Evolutionary conservation across 1,284 basidiomycete genomes (phyloP).

Genomic region (Naganishia sp.): DNA sequence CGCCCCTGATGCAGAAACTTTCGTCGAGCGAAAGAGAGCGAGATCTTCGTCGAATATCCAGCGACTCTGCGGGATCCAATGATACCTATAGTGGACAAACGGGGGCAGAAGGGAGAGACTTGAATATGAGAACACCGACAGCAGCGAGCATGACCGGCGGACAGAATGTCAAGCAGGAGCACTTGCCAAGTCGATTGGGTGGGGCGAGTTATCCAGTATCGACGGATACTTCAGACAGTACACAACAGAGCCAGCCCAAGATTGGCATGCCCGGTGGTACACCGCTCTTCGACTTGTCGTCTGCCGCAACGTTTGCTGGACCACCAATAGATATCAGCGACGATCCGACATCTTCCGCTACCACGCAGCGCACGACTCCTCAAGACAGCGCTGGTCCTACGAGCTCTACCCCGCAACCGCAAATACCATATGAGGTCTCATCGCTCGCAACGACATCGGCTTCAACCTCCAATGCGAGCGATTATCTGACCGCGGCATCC

Average conservation of each 20-base stretch:
- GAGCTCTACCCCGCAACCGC: not conserved
- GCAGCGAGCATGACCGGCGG: not conserved
- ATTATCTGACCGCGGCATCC: conserved; percentile 8
- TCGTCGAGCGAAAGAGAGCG: conserved; percentile 12
- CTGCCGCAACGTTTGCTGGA: conserved; percentile 6
- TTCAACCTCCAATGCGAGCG: not conserved
- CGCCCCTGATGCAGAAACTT: conserved; percentile 11
- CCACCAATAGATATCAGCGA: conserved; percentile 13
- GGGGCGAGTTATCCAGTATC: not conserved
- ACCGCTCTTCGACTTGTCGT: conserved; percentile 19
- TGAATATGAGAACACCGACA: not conserved
- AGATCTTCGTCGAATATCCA: conserved; percentile 17
- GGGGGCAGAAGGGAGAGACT: not conserved
- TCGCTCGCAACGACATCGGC: conserved; percentile 1
- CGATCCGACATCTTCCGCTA: conserved; percentile 2
- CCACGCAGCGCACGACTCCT: not conserved
- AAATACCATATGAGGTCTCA: not conserved
- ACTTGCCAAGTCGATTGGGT: conserved; percentile 6
- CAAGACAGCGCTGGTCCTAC: not conserved
- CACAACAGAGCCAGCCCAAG: conserved; percentile 12
- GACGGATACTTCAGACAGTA: too few species aligned
- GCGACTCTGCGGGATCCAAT: conserved; percentile 7
- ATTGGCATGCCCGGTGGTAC: conserved; percentile 20
- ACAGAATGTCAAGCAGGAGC: conserved; percentile 9
- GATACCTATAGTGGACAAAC: conserved; percentile 13